These are phyloP conservation scores for Dothideomycetidae sp. DNA, from an alignment of 2,329 filamentous ascomycete species.

Conservation along the genomic window DNA sequence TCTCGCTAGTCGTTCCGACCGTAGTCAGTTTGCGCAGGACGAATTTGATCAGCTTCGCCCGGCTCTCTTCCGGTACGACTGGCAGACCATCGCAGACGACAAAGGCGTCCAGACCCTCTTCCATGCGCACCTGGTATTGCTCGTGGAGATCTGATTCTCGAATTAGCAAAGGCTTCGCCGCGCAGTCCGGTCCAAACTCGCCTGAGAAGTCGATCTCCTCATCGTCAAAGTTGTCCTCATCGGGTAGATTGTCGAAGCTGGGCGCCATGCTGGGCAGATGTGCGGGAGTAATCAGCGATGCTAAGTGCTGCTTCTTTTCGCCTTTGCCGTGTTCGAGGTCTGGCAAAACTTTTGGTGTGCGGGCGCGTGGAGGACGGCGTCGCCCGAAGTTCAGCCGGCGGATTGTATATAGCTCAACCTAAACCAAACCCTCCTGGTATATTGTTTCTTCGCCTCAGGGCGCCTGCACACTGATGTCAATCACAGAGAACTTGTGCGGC, in stretches of 20 bases:
- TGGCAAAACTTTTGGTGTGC: not conserved
- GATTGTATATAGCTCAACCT: no score
- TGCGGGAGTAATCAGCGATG: no score
- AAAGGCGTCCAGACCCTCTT: conserved; percentile 92
- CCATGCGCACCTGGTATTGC: conserved; percentile 88
- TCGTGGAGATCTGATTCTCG: conserved; percentile 59
- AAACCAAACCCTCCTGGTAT: no score
- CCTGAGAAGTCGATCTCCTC: conserved; percentile 84
- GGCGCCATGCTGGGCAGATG: conserved; percentile 58
- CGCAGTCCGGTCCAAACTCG: conserved; percentile 15
- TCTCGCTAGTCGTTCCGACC: conserved; percentile 72
- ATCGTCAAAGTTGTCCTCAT: conserved; percentile 80
- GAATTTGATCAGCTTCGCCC: conserved; percentile 91
- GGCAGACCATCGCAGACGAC: conserved; percentile 92
- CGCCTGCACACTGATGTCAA: not conserved
- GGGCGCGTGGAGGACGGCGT: not conserved
- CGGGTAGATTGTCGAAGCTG: conserved; percentile 76
- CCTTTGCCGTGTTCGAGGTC: not conserved
- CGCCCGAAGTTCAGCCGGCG: not conserved
- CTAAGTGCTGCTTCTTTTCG: no score
- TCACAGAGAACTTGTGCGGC: no score
- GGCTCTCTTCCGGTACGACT: conserved; percentile 75
- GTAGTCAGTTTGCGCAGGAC: conserved; percentile 81
- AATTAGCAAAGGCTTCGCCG: not conserved
- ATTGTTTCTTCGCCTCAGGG: not conserved